Percentiles rank a stretch among this genome's conserved stretches.
Conservation (phyloP, 1,139 yeast species). For the Taphrina populina region DNA sequence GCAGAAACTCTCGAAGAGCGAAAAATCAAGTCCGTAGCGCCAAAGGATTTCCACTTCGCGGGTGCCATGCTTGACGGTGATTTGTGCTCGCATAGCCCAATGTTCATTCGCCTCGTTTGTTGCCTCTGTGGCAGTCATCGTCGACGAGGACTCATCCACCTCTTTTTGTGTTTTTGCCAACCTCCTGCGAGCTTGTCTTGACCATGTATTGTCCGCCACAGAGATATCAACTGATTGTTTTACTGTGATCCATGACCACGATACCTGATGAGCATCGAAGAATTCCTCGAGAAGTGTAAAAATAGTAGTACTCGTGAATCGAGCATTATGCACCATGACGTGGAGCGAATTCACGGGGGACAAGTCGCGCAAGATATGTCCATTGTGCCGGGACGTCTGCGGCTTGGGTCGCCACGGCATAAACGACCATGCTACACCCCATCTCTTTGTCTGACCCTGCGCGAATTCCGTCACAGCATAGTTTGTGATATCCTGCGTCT, state of each 20-base stretch:
- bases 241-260: slow-evolving; percentile 8
- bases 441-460: slow-evolving; percentile 42
- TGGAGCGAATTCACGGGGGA: background rate
- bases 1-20: slow-evolving; percentile 39
- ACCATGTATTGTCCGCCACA: slow-evolving; percentile 39
- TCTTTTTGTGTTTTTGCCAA: background rate
- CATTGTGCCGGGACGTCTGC: slow-evolving; percentile 11
- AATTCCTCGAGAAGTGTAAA: slow-evolving; percentile 1
- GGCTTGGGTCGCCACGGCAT: slow-evolving; percentile 32
- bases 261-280: background rate
- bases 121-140: slow-evolving; percentile 6
- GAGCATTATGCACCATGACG: background rate
- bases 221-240: background rate
- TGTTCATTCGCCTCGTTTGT: slow-evolving; percentile 5
- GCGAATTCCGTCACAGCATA: slow-evolving; percentile 38
- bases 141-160: too few species aligned
- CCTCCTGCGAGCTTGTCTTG: slow-evolving; percentile 37
- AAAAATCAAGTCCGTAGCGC: slow-evolving; percentile 36
- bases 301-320: background rate
- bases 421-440: slow-evolving; percentile 48
- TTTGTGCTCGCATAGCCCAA: background rate
- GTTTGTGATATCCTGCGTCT: slow-evolving; percentile 31
- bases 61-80: slow-evolving; percentile 4
- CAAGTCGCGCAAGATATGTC: background rate
- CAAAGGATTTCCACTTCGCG: slow-evolving; percentile 33